These are phyloP conservation scores for Caloboletus inedulis DNA, from an alignment of 1,284 basidiomycete species.

Conservation along the genomic window DNA sequence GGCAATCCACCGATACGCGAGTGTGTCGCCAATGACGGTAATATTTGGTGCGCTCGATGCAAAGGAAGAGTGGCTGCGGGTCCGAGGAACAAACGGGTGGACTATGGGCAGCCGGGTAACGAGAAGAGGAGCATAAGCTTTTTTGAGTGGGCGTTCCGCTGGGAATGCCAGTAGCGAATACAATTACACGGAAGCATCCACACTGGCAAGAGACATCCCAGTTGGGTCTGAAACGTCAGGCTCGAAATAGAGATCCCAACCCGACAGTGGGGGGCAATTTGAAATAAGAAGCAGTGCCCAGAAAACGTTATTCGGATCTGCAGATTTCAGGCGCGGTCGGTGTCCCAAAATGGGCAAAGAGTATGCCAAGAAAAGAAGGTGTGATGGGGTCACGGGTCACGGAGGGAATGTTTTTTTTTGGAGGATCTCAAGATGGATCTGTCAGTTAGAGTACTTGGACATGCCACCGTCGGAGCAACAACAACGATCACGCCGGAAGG, in stretches of 20 bases:
- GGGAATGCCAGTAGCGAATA: no score
- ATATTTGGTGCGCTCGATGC: constrained; percentile 15
- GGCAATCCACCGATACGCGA: constrained; percentile 9
- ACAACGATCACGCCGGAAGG: background rate
- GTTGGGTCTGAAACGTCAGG: constrained; percentile 4
- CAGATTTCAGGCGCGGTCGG: constrained; percentile 22
- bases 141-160: constrained; percentile 3
- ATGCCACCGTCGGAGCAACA: background rate
- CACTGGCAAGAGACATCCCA: no score
- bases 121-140: constrained; percentile 14
- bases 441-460: background rate
- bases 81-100: constrained; percentile 16
- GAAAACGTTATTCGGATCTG: constrained; percentile 33
- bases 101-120: background rate
- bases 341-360: constrained; percentile 14
- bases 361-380: constrained; percentile 13
- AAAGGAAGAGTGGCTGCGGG: constrained; percentile 16
- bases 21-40: constrained; percentile 5
- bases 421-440: constrained; percentile 20
- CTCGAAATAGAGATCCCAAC: constrained; percentile 10
- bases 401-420: constrained; percentile 3
- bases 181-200: no score
- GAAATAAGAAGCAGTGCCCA: constrained; percentile 32
- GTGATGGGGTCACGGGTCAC: constrained; percentile 25
- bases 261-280: constrained; percentile 21